Evolutionary conservation across 768 basidiomycete genomes (phyloP), one percentile per base, ranked within the genome.

Genomic region (Mycena pura): DNA sequence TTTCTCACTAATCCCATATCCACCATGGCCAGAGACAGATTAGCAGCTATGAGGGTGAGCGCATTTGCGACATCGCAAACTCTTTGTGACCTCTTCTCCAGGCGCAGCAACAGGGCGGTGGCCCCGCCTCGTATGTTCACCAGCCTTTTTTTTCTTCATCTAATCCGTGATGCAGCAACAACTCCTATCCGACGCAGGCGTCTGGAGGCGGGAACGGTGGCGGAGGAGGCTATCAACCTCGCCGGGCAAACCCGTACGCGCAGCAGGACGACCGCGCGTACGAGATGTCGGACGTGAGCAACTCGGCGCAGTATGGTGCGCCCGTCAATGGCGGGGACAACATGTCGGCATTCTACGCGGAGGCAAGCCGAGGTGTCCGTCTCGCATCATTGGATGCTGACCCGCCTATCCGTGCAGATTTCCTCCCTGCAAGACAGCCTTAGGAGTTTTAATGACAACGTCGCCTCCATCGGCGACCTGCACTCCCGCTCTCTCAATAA

Each of bases 11-110:
- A 63, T 72, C 46, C 31, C 53, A 58, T 67, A 62, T 72, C 66
- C 66, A 75, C 68, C 67, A 90, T 93, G 88, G 92, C 94, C 66
- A 87, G 94, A 85, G 93, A 96, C 80, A 87, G 94, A 83, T 84
- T 96, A 66, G 93, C 92, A 69, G 91, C 90, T 64, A 86, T 91
- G 87, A 86, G 92, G 79, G 91, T 92, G 60, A 59, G 86, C 68
- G 47, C 48, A 50, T 32, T 65, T 45, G n/a, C 46, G 34, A 54
- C 44, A 38, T 36, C 41, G 40, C 41, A 9, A 45, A 22, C 32
- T 55, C 44, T 68, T 63, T 48, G 47, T 31, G 34, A 58, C 51
- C 55, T 57, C 59, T 60, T 53, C 43, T 57, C 25, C 64, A 91
- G 89, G 90, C 90, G 46, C 91, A 91, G 68, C 86, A 89, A 69